Evolutionary conservation across 164 flowering plant genomes (phyloP).

Genomic region (Tinospora cordifolia): DNA sequence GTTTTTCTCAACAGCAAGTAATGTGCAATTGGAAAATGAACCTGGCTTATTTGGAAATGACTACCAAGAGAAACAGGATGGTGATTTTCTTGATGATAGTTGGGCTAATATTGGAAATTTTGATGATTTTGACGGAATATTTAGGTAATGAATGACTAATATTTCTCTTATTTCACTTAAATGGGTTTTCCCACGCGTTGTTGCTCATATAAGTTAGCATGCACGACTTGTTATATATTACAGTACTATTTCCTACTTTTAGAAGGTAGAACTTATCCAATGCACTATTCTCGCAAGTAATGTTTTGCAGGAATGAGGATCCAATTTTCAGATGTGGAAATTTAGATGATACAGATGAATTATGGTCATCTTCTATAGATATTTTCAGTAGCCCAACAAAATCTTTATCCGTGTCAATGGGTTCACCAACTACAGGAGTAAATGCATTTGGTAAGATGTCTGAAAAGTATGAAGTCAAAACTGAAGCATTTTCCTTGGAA

Average conservation of each 20-base stretch:
- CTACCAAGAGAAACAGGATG: constrained; percentile 36
- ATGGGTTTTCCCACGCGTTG: background rate
- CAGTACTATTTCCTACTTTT: background rate
- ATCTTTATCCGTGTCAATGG: constrained; percentile 27
- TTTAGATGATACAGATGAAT: constrained; percentile 49
- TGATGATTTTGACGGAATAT: constrained; percentile 71
- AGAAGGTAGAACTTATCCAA: constrained; percentile 30
- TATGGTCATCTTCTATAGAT: constrained; percentile 67
- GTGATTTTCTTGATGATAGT: constrained; percentile 55
- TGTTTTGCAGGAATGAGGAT: constrained; percentile 69
- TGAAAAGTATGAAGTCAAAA: constrained; percentile 25
- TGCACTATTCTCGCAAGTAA: constrained; percentile 47
- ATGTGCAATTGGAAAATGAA: constrained; percentile 25
- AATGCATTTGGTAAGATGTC: constrained; percentile 20
- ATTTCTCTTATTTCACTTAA: background rate
- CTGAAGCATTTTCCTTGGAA: constrained; percentile 24
- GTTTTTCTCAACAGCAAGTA: constrained; percentile 28
- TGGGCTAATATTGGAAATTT: constrained; percentile 82
- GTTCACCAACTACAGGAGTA: constrained; percentile 27
- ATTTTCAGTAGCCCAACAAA: constrained; percentile 31
- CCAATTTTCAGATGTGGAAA: constrained; percentile 43
- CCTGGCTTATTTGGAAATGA: constrained; percentile 32
- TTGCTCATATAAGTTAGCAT: background rate
- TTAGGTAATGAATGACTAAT: constrained; percentile 43
- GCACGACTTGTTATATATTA: background rate